These are phyloP conservation scores for Ophiostoma novo-ulmi DNA, from an alignment of 2,329 filamentous ascomycete species.

Conservation along the genomic window DNA sequence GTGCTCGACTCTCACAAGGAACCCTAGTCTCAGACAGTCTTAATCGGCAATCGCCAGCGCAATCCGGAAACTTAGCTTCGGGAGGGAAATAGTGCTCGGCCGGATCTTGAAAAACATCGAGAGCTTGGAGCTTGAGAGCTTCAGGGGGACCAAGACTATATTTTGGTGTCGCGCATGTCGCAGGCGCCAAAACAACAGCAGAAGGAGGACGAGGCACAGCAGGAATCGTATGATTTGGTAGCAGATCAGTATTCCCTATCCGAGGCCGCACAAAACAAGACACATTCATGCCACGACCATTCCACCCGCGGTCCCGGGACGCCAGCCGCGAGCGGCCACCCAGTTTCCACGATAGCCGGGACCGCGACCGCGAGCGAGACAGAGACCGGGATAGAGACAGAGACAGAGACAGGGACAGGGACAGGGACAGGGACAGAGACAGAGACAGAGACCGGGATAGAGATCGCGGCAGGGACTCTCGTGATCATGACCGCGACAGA, in stretches of 20 bases:
- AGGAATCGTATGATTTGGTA: background rate
- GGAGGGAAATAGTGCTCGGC: background rate
- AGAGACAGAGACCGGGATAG: background rate
- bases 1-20: background rate
- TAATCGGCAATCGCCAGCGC: background rate
- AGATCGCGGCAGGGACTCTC: background rate
- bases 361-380: slow-evolving; percentile 21
- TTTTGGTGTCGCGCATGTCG: background rate
- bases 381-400: background rate
- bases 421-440: background rate
- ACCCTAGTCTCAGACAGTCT: background rate
- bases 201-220: background rate
- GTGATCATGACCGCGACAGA: background rate
- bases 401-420: background rate
- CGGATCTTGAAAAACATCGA: background rate
- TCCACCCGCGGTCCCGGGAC: background rate
- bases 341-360: slow-evolving; percentile 16
- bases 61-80: background rate
- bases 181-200: background rate
- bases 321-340: slow-evolving; percentile 5
- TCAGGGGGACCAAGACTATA: background rate
- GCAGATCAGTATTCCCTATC: background rate
- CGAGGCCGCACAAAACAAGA: background rate
- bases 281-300: background rate
- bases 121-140: background rate